phyloP scores from a whole-genome alignment of 805 yeast genomes.

The Osmozyma mogii region DNA sequence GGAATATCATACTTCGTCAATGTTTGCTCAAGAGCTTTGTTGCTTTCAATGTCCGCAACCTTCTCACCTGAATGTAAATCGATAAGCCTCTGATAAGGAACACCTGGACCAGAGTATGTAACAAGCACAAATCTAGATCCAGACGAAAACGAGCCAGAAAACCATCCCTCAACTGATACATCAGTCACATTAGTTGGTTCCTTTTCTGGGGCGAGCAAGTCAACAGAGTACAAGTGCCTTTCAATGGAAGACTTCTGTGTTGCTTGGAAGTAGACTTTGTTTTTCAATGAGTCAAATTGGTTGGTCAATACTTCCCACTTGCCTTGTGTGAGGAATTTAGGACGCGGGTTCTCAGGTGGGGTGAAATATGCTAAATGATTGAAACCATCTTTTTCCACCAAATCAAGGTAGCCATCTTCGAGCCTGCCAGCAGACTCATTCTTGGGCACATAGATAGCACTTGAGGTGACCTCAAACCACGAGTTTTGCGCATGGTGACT shows the following conservation, averaged over 20 bases:
- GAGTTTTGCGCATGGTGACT: conserved; percentile 42
- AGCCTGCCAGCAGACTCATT: conserved; percentile 26
- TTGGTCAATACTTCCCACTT: conserved; percentile 68
- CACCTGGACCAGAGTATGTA: conserved; percentile 67
- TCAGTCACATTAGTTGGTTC: conserved; percentile 35
- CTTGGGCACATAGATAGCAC: conserved; percentile 28
- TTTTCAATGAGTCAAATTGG: conserved; percentile 36
- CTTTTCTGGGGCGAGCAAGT: conserved; percentile 24
- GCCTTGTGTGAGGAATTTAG: conserved; percentile 56
- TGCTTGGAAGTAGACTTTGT: conserved; percentile 53
- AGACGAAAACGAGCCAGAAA: conserved; percentile 64
- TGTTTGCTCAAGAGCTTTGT: conserved; percentile 32
- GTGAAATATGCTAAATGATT: conserved; percentile 80
- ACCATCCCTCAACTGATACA: conserved; percentile 57
- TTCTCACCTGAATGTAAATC: conserved; percentile 31
- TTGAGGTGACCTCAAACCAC: conserved; percentile 47
- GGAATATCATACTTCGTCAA: conserved; percentile 52
- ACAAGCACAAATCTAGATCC: conserved; percentile 69
- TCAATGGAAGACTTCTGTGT: conserved; percentile 76
- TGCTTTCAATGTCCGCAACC: conserved; percentile 44
- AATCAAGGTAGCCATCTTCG: conserved; percentile 70
- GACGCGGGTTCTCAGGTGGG: conserved; percentile 46
- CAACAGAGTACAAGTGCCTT: conserved; percentile 71
- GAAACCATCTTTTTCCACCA: conserved; percentile 50
- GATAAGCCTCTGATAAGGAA: conserved; percentile 72